Percentiles rank a stretch among this genome's conserved stretches.
These are phyloP conservation scores for Penicillium aurantiogriseum DNA, from an alignment of 2,329 filamentous ascomycete species.

Conservation along the genomic window DNA sequence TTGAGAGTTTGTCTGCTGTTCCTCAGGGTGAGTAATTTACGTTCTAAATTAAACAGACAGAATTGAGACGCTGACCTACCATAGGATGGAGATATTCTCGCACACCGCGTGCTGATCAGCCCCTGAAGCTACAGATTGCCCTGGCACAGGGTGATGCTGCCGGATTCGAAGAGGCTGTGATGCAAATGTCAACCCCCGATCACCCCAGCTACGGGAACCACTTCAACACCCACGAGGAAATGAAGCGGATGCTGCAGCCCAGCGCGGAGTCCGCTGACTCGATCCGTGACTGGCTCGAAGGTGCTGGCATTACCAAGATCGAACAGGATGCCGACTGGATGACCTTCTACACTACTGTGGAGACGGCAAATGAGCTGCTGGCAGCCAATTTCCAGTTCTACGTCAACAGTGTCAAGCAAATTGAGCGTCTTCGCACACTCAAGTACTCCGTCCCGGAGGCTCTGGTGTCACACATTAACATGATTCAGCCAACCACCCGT, in stretches of 20 bases:
- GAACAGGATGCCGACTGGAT: slow-evolving; percentile 41
- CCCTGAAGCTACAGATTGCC: slow-evolving; percentile 36
- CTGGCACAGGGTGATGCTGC: slow-evolving; percentile 36
- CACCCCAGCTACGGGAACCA: slow-evolving; percentile 51
- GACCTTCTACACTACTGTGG: slow-evolving; percentile 38
- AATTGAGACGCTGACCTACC: neutral
- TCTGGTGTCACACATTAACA: slow-evolving; percentile 38
- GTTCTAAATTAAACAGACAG: neutral
- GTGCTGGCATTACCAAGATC: slow-evolving; percentile 39
- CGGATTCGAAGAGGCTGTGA: slow-evolving; percentile 47
- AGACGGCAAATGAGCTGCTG: slow-evolving; percentile 39
- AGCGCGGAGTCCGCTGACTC: slow-evolving; percentile 39
- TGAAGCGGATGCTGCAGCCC: slow-evolving; percentile 51
- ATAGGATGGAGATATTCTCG: slow-evolving; percentile 36
- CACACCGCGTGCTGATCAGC: slow-evolving; percentile 26
- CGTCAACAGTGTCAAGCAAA: slow-evolving; percentile 24
- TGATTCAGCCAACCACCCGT: slow-evolving; percentile 44
- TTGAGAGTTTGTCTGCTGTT: slow-evolving; percentile 36
- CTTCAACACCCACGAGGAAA: slow-evolving; percentile 48
- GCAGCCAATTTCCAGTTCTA: slow-evolving; percentile 44
- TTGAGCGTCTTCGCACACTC: slow-evolving; percentile 40
- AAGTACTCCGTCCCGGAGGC: slow-evolving; percentile 41
- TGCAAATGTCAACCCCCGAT: slow-evolving; percentile 52
- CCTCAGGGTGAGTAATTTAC: slow-evolving; percentile 32
- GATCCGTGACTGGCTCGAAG: slow-evolving; percentile 49